These are phyloP conservation scores for Phytopythium aichiense DNA, from an alignment of 352 stramenopile genomes.

Conservation along the genomic window DNA sequence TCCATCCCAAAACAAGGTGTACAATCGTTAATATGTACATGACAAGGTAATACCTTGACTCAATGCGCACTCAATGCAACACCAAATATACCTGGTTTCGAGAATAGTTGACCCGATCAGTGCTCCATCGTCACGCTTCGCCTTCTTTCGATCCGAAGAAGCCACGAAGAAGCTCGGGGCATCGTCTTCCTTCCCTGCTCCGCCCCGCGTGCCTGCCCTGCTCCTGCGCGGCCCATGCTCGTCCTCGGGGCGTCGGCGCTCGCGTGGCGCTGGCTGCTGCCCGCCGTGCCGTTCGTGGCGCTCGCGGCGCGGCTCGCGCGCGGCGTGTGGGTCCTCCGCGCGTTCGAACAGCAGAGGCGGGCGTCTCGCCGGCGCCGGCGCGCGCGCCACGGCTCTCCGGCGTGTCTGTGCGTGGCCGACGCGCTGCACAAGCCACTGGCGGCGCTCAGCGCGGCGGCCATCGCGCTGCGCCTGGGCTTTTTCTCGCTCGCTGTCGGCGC, in stretches of 20 bases:
- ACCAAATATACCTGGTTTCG: too few relatives aligned
- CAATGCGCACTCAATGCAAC: too few relatives aligned
- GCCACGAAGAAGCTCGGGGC: background rate
- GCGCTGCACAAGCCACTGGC: conserved; percentile 29
- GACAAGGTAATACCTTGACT: too few relatives aligned
- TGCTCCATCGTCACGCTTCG: too few relatives aligned
- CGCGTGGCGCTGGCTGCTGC: conserved; percentile 17
- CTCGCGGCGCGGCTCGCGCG: conserved; percentile 11
- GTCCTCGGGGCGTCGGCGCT: conserved; percentile 3
- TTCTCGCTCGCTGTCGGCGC: conserved; percentile 8
- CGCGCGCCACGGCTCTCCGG: background rate
- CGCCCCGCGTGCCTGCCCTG: too few relatives aligned
- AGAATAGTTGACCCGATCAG: too few relatives aligned
- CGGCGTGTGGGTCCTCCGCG: conserved; percentile 10
- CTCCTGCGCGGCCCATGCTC: background rate
- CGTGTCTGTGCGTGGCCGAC: conserved; percentile 17
- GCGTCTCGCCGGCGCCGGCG: background rate
- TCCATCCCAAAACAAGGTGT: too few relatives aligned
- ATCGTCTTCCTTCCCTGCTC: background rate
- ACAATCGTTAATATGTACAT: too few relatives aligned
- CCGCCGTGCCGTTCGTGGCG: conserved; percentile 10
- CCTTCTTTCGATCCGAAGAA: too few relatives aligned
- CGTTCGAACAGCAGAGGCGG: conserved; percentile 9
- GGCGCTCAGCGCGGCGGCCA: conserved; percentile 11
- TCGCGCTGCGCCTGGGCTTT: conserved; percentile 22